These are phyloP conservation scores for Coemansia sp. DNA, from an alignment of 192 early-diverging fungal species.

Conservation along the genomic window DNA sequence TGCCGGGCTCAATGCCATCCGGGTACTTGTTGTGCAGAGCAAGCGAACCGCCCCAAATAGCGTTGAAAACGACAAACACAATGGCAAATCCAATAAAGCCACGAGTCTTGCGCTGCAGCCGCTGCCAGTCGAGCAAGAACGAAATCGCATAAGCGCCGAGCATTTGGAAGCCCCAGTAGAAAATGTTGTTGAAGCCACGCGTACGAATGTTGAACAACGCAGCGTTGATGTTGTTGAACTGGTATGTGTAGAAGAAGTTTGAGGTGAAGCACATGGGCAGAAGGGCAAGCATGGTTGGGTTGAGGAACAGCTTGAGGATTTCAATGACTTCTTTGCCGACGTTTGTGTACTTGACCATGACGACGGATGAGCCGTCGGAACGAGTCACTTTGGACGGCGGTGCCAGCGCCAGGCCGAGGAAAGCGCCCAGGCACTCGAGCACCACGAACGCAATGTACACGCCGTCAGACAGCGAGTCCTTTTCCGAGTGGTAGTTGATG, in stretches of 20 bases:
- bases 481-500: conserved; percentile 62
- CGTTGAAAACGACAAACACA: conserved; percentile 54
- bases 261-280: conserved; percentile 74
- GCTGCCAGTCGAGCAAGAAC: conserved; percentile 62
- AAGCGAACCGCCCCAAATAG: conserved; percentile 68
- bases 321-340: conserved; percentile 53
- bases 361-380: conserved; percentile 68
- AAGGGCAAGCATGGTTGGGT: conserved; percentile 70
- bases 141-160: conserved; percentile 67
- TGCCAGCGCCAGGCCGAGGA: conserved; percentile 62
- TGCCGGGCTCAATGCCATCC: conserved; percentile 4
- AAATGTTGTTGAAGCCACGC: conserved; percentile 75
- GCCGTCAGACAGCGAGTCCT: conserved; percentile 52
- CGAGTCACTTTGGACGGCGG: conserved; percentile 66
- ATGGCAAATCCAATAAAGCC: conserved; percentile 61
- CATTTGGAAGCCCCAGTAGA: conserved; percentile 84
- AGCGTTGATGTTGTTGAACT: conserved; percentile 72
- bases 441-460: conserved; percentile 82
- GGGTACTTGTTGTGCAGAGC: conserved; percentile 63
- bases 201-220: conserved; percentile 72
- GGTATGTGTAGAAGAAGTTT: conserved; percentile 90
- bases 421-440: conserved; percentile 70
- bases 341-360: conserved; percentile 69
- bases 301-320: conserved; percentile 80
- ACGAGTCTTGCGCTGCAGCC: conserved; percentile 60